Conservation (phyloP, 768 basidiomycete species). For the Tephrocybe sp. region DNA sequence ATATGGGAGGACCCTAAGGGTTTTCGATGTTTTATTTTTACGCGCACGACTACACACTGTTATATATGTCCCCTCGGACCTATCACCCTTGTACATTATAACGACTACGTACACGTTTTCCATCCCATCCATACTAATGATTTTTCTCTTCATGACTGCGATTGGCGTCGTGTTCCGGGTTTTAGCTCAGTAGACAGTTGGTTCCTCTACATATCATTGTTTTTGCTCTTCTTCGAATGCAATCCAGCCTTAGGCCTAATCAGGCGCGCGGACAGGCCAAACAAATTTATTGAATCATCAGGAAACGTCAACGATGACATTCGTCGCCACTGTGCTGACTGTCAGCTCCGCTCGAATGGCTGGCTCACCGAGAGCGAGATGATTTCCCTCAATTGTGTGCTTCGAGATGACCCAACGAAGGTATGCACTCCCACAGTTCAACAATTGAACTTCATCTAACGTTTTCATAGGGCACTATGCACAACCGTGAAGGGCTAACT, state of each 20-base stretch:
- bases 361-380: constrained; percentile 66
- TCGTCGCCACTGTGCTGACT: too few relatives aligned
- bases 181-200: too few relatives aligned
- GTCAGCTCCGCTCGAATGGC: constrained; percentile 58
- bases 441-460: neutral
- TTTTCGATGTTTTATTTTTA: neutral
- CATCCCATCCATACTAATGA: neutral
- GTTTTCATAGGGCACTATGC: constrained; percentile 56
- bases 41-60: neutral
- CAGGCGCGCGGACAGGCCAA: too few relatives aligned
- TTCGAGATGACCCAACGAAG: constrained; percentile 65
- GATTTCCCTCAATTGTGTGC: constrained; percentile 59
- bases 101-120: neutral
- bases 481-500: constrained; percentile 63
- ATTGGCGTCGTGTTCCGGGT: too few relatives aligned
- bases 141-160: too few relatives aligned
- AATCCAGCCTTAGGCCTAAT: too few relatives aligned
- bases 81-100: neutral
- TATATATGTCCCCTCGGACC: neutral
- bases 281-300: too few relatives aligned
- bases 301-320: too few relatives aligned
- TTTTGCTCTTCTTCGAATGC: too few relatives aligned
- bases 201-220: too few relatives aligned
- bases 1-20: neutral
- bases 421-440: constrained; percentile 19